Percentiles rank a stretch among this genome's conserved stretches.
Conservation (phyloP, 805 yeast genomes). For the Nakazawaea wyomingensis region DNA sequence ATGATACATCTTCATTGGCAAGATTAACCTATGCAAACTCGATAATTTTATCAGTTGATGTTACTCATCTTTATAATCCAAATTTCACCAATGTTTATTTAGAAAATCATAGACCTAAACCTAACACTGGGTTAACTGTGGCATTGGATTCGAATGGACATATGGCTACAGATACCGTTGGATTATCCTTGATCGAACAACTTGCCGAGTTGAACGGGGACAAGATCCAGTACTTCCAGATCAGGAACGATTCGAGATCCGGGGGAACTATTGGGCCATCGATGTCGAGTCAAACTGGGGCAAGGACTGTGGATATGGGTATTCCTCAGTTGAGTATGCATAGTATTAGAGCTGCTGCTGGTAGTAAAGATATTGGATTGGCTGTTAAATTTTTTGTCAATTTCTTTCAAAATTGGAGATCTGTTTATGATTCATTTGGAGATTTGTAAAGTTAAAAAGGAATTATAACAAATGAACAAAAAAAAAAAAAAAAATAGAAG, state of each 20-base stretch:
- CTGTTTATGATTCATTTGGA: constrained; percentile 46
- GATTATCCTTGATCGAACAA: constrained; percentile 64
- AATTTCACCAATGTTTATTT: constrained; percentile 64
- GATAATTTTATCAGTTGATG: constrained; percentile 78
- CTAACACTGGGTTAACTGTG: constrained; percentile 70
- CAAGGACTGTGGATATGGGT: constrained; percentile 75
- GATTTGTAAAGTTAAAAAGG: constrained; percentile 34
- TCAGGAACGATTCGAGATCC: constrained; percentile 76
- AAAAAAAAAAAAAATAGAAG: too few relatives aligned
- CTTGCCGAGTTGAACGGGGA: constrained; percentile 63
- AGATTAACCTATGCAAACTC: constrained; percentile 50
- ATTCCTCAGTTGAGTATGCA: constrained; percentile 85
- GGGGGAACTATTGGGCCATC: constrained; percentile 89
- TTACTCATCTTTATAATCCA: constrained; percentile 77
- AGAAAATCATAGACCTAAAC: constrained; percentile 74
- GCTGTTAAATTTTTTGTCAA: constrained; percentile 69
- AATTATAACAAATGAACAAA: too few relatives aligned
- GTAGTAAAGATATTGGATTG: constrained; percentile 70
- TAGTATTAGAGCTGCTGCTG: constrained; percentile 76
- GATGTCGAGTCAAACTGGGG: constrained; percentile 59
- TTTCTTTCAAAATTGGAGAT: constrained; percentile 65
- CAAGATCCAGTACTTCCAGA: constrained; percentile 74
- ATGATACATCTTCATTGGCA: constrained; percentile 18
- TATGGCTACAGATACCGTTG: constrained; percentile 78
- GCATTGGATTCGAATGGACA: constrained; percentile 76